Conservation (phyloP, 2,329 filamentous ascomycete genomes). For the Fusarium robinianum region DNA sequence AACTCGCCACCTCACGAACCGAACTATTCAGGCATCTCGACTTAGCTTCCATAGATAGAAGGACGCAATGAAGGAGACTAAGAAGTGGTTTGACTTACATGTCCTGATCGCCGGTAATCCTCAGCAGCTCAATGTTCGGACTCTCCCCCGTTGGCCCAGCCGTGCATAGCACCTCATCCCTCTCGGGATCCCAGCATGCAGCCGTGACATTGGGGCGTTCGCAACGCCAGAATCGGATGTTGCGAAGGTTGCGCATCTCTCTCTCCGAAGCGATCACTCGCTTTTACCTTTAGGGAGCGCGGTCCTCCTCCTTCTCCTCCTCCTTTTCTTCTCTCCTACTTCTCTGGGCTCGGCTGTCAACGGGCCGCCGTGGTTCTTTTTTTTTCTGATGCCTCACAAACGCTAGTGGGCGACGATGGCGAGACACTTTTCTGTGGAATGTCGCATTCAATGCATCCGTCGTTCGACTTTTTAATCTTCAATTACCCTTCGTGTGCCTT, state of each 20-base stretch:
- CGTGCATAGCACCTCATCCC: conserved; percentile 78
- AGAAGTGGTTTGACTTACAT: conserved; percentile 44
- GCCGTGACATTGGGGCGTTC: conserved; percentile 69
- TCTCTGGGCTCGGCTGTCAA: no score
- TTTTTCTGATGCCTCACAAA: conserved; percentile 7
- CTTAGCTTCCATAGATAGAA: background rate
- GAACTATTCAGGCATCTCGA: conserved; percentile 33
- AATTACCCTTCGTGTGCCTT: no score
- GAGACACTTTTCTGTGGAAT: conserved; percentile 17
- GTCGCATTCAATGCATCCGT: conserved; percentile 29
- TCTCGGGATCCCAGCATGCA: conserved; percentile 82
- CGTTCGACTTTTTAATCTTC: conserved; percentile 33
- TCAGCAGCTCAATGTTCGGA: conserved; percentile 72
- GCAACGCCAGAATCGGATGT: conserved; percentile 71
- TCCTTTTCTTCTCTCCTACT: no score
- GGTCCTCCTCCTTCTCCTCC: no score
- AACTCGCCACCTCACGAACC: conserved; percentile 67
- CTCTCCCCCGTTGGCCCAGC: conserved; percentile 77
- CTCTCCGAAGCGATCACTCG: no score
- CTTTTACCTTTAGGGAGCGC: no score
- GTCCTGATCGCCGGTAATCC: conserved; percentile 52
- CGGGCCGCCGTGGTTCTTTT: no score
- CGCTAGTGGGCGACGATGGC: conserved; percentile 13
- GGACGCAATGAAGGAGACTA: background rate
- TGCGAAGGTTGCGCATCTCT: conserved; percentile 85